These are phyloP conservation scores for Lecanoromycetidae sp. DNA, from an alignment of 2,329 filamentous ascomycete species.

Conservation along the genomic window DNA sequence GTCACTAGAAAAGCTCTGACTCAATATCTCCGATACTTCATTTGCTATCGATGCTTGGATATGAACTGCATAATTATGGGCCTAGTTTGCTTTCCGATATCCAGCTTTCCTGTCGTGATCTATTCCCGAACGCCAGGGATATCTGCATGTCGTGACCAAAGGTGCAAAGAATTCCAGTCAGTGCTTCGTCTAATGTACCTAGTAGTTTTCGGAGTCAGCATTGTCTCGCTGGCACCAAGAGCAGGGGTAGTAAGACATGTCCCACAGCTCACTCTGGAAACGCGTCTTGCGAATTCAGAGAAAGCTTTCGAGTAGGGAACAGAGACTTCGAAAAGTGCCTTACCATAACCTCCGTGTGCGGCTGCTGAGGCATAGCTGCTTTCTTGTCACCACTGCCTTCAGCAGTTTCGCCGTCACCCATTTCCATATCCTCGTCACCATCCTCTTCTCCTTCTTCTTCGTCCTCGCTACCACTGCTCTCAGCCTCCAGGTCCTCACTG, in stretches of 20 bases:
- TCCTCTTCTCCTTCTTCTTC: constrained; percentile 53
- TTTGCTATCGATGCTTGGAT: constrained; percentile 2
- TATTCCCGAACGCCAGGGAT: constrained; percentile 2
- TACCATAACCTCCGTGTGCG: constrained; percentile 35
- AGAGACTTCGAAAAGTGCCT: too few relatives aligned
- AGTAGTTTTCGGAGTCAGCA: too few relatives aligned
- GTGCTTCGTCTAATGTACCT: constrained; percentile 28
- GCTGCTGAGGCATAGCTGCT: constrained; percentile 24
- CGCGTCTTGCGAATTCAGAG: too few relatives aligned
- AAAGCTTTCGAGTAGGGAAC: too few relatives aligned
- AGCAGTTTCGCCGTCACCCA: constrained; percentile 37
- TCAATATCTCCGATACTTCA: not conserved
- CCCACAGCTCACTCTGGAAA: too few relatives aligned
- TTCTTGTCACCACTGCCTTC: constrained; percentile 20
- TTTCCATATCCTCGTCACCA: constrained; percentile 41
- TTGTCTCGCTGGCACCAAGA: too few relatives aligned
- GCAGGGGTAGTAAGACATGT: too few relatives aligned
- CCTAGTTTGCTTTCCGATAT: not conserved
- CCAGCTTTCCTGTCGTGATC: not conserved
- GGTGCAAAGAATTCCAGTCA: not conserved
- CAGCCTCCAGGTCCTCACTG: constrained; percentile 67
- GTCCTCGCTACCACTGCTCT: constrained; percentile 60
- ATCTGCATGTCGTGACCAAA: constrained; percentile 2
- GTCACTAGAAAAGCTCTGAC: not conserved
- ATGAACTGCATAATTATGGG: not conserved